Percentiles rank a stretch among this genome's conserved stretches.
Evolutionary conservation across 2,329 filamentous ascomycete genomes (phyloP).

Genomic region (Microsporum audouinii): DNA sequence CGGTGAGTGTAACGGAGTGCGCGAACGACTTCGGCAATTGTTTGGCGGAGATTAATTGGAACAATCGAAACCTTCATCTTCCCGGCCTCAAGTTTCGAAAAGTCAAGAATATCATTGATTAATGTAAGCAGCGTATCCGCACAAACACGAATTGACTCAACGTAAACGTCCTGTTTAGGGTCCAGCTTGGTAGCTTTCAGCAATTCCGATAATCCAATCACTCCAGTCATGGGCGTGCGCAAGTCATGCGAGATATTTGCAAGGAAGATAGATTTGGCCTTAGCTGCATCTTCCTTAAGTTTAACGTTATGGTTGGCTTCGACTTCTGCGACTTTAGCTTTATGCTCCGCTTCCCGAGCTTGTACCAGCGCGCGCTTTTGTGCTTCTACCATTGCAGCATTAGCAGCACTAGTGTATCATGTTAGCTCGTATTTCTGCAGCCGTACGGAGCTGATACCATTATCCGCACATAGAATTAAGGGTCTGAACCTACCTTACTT

Average conservation of each 20-base stretch:
- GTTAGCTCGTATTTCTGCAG: neutral
- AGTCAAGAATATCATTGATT: slow-evolving; percentile 84
- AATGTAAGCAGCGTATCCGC: slow-evolving; percentile 68
- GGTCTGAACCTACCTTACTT: slow-evolving; percentile 34
- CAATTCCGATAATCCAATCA: slow-evolving; percentile 62
- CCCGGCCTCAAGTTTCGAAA: slow-evolving; percentile 74
- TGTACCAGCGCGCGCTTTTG: slow-evolving; percentile 52
- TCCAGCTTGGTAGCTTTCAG: slow-evolving; percentile 47
- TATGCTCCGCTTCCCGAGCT: slow-evolving; percentile 51
- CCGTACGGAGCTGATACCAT: neutral
- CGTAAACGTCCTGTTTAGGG: slow-evolving; percentile 50
- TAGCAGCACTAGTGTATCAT: slow-evolving; percentile 38
- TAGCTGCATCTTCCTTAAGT: slow-evolving; percentile 55
- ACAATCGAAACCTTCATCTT: slow-evolving; percentile 84
- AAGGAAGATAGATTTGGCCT: slow-evolving; percentile 84
- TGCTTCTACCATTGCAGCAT: slow-evolving; percentile 54
- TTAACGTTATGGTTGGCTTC: slow-evolving; percentile 54
- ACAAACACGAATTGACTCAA: slow-evolving; percentile 54
- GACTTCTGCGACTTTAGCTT: slow-evolving; percentile 53
- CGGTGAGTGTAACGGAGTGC: slow-evolving; percentile 53
- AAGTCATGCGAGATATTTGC: slow-evolving; percentile 83
- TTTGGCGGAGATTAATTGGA: slow-evolving; percentile 61
- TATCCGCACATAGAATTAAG: neutral
- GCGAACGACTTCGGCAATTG: slow-evolving; percentile 53
- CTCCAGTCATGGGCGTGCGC: slow-evolving; percentile 90